A percentile compares a stretch with the other conserved stretches of the same genome.
Evolutionary conservation across 345 rosid species (phyloP).

Genomic region (Crucihimalaya himalaica): DNA sequence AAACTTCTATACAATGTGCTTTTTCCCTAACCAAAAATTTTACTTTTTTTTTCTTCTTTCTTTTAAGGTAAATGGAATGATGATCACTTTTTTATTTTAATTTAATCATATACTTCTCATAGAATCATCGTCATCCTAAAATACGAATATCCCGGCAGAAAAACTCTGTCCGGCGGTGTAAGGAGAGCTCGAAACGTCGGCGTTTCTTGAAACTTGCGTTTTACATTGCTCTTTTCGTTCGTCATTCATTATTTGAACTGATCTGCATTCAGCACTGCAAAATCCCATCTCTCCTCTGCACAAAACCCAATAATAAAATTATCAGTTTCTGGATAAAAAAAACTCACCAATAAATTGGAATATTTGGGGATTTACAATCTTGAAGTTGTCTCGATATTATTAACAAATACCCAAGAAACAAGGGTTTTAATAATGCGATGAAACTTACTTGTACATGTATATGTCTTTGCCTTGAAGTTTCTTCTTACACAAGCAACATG

Average conservation of each 20-base stretch:
- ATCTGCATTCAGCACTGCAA: slow-evolving; percentile 77
- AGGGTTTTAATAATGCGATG: background rate
- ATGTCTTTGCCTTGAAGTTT: slow-evolving; percentile 71
- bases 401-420: background rate
- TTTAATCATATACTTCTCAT: background rate
- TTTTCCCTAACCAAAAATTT: slow-evolving; percentile 36
- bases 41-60: background rate
- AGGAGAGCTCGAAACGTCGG: slow-evolving; percentile 48
- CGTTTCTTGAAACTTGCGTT: slow-evolving; percentile 40
- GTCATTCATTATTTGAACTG: slow-evolving; percentile 61
- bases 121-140: slow-evolving; percentile 40
- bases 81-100: background rate
- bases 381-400: background rate
- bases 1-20: slow-evolving; percentile 37
- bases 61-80: background rate
- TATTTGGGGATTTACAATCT: slow-evolving; percentile 13
- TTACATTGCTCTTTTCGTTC: slow-evolving; percentile 59
- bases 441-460: slow-evolving; percentile 79
- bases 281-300: slow-evolving; percentile 88
- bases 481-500: slow-evolving; percentile 67
- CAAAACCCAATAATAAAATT: background rate
- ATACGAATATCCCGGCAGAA: slow-evolving; percentile 69
- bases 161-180: slow-evolving; percentile 48
- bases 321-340: slow-evolving; percentile 2
- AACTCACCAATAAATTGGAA: background rate